Conservation (phyloP, 208 protist genomes). For the Wallacemonas sp. region DNA sequence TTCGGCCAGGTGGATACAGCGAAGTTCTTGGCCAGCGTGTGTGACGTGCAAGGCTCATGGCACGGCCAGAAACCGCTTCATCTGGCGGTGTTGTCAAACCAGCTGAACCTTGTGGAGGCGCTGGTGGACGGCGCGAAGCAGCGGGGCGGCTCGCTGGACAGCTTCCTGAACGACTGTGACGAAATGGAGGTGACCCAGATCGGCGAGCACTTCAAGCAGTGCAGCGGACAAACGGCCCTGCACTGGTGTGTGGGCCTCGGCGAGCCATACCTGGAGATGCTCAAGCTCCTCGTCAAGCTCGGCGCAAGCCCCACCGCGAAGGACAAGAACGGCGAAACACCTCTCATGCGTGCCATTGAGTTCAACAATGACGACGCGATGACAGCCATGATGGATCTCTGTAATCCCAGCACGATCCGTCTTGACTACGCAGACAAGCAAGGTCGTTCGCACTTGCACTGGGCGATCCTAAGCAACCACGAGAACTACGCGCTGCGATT, state of each 20-base stretch:
- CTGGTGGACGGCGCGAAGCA: constrained; percentile 56
- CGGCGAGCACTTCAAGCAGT: constrained; percentile 47
- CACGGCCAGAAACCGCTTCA: constrained; percentile 83
- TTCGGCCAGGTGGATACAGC: constrained; percentile 68
- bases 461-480: constrained; percentile 63
- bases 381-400: constrained; percentile 46
- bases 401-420: constrained; percentile 28
- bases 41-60: constrained; percentile 59
- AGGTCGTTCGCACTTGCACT: constrained; percentile 66
- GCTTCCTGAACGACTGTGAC: constrained; percentile 77
- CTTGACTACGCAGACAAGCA: constrained; percentile 64
- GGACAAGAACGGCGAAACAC: constrained; percentile 72
- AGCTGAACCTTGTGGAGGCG: constrained; percentile 57
- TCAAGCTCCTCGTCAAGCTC: constrained; percentile 57
- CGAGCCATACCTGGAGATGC: constrained; percentile 59
- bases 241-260: constrained; percentile 85
- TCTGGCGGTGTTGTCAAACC: constrained; percentile 74
- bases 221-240: constrained; percentile 66
- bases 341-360: constrained; percentile 83
- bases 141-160: constrained; percentile 46
- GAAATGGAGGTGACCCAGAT: constrained; percentile 65
- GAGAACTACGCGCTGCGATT: constrained; percentile 60
- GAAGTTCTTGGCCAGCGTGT: constrained; percentile 59
- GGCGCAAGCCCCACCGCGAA: constrained; percentile 70
- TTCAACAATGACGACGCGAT: constrained; percentile 56